Percentiles rank a stretch among this genome's conserved stretches.
Evolutionary conservation across 2,329 filamentous ascomycete species (phyloP).

Genomic region (Pyrenophora tritici-repentis): DNA sequence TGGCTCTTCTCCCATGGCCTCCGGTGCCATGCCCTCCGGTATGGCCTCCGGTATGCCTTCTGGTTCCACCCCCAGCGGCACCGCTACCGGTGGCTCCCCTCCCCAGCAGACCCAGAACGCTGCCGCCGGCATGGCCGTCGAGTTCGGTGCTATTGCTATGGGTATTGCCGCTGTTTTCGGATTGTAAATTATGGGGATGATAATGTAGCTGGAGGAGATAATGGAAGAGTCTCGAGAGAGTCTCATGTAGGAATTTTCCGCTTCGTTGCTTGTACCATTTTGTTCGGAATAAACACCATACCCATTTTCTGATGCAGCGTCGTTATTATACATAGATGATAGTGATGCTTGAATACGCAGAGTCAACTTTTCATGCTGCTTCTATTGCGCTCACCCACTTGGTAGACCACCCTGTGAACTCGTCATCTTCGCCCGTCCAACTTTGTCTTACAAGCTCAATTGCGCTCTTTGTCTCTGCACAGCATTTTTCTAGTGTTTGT

Average conservation of each 20-base stretch:
- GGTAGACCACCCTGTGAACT: constrained; percentile 77
- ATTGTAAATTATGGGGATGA: constrained; percentile 22
- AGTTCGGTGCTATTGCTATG: constrained; percentile 30
- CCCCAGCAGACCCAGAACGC: constrained; percentile 20
- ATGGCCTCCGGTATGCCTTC: constrained; percentile 8
- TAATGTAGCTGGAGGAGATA: not conserved
- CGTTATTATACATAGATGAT: not conserved
- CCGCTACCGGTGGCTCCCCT: constrained; percentile 8
- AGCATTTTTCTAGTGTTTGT: constrained; percentile 62
- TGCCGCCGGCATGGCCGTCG: constrained; percentile 26
- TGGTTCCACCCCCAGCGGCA: not conserved
- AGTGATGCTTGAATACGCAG: not conserved
- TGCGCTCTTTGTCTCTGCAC: constrained; percentile 62
- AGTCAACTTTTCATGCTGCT: constrained; percentile 21
- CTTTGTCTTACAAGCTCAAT: constrained; percentile 61
- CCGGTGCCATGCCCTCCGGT: not conserved
- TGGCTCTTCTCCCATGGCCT: constrained; percentile 3
- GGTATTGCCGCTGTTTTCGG: constrained; percentile 30
- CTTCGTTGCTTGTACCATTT: not conserved
- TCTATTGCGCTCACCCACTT: constrained; percentile 58
- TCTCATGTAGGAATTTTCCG: not conserved
- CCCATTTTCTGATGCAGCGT: not conserved
- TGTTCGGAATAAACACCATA: not conserved
- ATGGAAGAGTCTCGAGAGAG: not conserved
- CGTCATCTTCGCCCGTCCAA: constrained; percentile 72